phyloP scores from a whole-genome alignment of 2,329 filamentous ascomycete species.

The Arthrobotrys conoides region DNA sequence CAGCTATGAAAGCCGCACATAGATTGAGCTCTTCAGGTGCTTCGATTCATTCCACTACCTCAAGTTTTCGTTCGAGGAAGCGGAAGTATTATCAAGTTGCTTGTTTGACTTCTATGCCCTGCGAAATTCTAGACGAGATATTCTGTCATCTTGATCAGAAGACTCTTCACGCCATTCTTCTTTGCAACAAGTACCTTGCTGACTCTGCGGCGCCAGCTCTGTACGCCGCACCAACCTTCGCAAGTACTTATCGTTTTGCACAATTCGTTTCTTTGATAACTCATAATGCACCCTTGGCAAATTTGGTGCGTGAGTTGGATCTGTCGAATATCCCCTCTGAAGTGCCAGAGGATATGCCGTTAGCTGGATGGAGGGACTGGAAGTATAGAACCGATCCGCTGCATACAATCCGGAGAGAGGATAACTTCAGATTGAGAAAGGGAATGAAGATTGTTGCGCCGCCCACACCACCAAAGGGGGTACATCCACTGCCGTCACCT shows the following conservation, averaged over 20 bases:
- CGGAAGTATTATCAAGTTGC: slow-evolving; percentile 63
- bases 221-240: slow-evolving; percentile 63
- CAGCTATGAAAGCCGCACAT: slow-evolving; percentile 46
- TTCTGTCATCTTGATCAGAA: slow-evolving; percentile 63
- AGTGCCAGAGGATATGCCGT: slow-evolving; percentile 61
- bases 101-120: slow-evolving; percentile 63
- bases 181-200: slow-evolving; percentile 62
- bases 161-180: slow-evolving; percentile 62
- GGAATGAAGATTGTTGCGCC: slow-evolving; percentile 25
- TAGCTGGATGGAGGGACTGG: slow-evolving; percentile 65
- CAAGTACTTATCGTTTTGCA: slow-evolving; percentile 64
- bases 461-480: slow-evolving; percentile 26
- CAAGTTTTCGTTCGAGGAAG: slow-evolving; percentile 63
- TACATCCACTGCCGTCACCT: slow-evolving; percentile 63
- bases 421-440: slow-evolving; percentile 42
- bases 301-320: slow-evolving; percentile 63
- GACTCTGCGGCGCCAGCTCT: slow-evolving; percentile 63
- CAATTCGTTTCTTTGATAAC: slow-evolving; percentile 65
- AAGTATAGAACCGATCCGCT: slow-evolving; percentile 63
- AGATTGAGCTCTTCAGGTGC: slow-evolving; percentile 62
- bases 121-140: slow-evolving; percentile 64
- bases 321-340: slow-evolving; percentile 60
- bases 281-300: slow-evolving; percentile 62
- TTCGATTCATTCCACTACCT: slow-evolving; percentile 62
- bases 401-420: slow-evolving; percentile 61